A percentile compares a stretch with the other conserved stretches of the same genome.
Evolutionary conservation across 169 alveolate genomes (phyloP).

Genomic region (Plasmodium sp.): DNA sequence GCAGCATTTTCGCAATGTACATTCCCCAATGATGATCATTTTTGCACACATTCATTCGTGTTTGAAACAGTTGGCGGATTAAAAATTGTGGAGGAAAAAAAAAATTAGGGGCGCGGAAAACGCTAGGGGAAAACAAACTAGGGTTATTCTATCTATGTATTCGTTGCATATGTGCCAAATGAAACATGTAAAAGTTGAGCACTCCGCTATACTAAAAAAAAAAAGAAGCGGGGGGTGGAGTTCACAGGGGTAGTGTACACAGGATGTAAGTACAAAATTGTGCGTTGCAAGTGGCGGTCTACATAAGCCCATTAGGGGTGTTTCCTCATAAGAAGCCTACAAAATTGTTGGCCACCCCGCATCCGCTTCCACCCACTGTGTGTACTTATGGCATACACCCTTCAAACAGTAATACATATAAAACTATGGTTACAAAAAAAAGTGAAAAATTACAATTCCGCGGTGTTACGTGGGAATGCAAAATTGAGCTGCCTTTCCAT

Average conservation of each 20-base stretch:
- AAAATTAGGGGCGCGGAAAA: neutral
- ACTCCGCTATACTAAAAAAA: neutral
- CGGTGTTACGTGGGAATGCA: neutral
- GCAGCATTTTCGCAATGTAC: neutral
- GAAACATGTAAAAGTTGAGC: neutral
- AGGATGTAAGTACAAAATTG: neutral
- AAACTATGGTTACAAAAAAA: neutral
- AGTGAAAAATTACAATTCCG: neutral
- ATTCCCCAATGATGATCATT: neutral
- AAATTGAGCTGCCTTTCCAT: neutral
- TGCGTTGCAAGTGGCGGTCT: neutral
- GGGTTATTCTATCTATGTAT: neutral
- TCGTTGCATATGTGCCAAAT: neutral
- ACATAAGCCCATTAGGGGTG: neutral
- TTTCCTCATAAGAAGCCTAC: neutral
- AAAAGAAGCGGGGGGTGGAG: neutral
- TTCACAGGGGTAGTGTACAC: neutral
- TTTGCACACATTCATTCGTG: neutral
- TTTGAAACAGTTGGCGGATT: neutral
- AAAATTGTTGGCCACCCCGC: neutral
- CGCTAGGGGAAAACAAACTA: neutral
- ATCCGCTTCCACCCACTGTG: neutral
- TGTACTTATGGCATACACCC: neutral
- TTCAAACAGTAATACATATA: neutral
- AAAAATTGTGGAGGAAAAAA: neutral